These are phyloP conservation scores for Erythrophleum ivorense DNA, from an alignment of 331 rosid species.

Conservation along the genomic window DNA sequence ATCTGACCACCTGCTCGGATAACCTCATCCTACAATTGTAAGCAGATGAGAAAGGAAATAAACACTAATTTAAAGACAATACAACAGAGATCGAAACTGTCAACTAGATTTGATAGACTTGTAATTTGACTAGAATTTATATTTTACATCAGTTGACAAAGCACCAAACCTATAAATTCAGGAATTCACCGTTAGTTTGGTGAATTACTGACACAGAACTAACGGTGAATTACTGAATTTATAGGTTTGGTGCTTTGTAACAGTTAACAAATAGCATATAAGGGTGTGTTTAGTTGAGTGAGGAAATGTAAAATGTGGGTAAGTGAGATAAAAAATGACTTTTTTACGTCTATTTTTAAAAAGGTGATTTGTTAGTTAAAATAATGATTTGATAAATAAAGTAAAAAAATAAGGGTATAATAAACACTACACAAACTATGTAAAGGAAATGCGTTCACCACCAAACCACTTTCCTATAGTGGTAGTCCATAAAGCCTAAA, in stretches of 20 bases:
- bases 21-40: constrained; percentile 72
- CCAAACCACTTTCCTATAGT: constrained; percentile 4
- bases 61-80: background rate
- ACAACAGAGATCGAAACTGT: constrained; percentile 17
- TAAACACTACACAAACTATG: too few species aligned
- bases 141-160: constrained; percentile 16
- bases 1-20: constrained; percentile 74
- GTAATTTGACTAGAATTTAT: background rate
- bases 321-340: too few species aligned
- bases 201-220: too few species aligned
- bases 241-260: background rate
- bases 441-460: background rate
- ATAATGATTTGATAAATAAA: too few species aligned
- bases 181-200: too few species aligned
- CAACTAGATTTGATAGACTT: constrained; percentile 4
- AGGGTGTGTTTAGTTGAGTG: too few species aligned
- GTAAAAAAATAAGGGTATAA: too few species aligned
- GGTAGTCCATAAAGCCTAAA: constrained; percentile 1
- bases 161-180: background rate
- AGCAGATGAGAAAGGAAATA: constrained; percentile 14
- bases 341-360: too few species aligned
- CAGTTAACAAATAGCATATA: background rate
- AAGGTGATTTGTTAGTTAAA: too few species aligned
- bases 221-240: too few species aligned
- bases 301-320: too few species aligned